Base-by-base conservation (phyloP, 768 basidiomycete species). In the Boletus sp. region DNA sequence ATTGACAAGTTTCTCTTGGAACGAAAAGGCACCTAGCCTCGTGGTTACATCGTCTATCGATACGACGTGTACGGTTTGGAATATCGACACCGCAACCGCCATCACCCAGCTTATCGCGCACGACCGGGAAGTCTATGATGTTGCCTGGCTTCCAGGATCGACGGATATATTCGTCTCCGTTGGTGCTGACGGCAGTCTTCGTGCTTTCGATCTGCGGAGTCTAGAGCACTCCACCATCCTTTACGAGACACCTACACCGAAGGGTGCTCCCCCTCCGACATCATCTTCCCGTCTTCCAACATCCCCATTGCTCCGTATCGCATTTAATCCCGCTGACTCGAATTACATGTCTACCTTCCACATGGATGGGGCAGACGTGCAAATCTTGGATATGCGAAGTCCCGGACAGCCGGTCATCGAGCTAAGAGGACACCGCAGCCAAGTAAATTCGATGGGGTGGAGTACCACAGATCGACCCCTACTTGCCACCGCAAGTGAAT, bases 1-100 rank as follows among this genome's bases (percentile, higher is more conserved):
- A 2, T 75, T 98, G 60, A 99, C 97, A 12, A 93, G 89, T 71
- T 97, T 99, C 74, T 94, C 94, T 0, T 99, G 97, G 97, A 98
- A 97, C 69, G 87, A 94, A 65, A 90, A 94, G 67, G 80, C 89
- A 0, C 94, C 96, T 1, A 87, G 85, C 59, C 84, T 92, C 49
- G 87, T 98, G 64, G 96, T 98, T 37, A 99, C 97, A 7, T 95
- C 96, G 24, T 97, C 94, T 8, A 96, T 98, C 65, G 97, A 99
- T 70, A 99, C 97, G 50, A 97, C 95, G 14, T 98, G 96, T 71
- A 98, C 97, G 2, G 90, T 98, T 24, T 99, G 97, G 97, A 97
- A 99, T 73, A 92, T 99, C 69, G 90, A 96, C 66, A 92, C 92
- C 4, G 84, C 86, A 28, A 87, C 90, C 7, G 96, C 97, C 28